Evolutionary conservation across 148 eudicot species (phyloP), one percentile per base, ranked within the genome.

Genomic region (Dysphania ambrosioides): DNA sequence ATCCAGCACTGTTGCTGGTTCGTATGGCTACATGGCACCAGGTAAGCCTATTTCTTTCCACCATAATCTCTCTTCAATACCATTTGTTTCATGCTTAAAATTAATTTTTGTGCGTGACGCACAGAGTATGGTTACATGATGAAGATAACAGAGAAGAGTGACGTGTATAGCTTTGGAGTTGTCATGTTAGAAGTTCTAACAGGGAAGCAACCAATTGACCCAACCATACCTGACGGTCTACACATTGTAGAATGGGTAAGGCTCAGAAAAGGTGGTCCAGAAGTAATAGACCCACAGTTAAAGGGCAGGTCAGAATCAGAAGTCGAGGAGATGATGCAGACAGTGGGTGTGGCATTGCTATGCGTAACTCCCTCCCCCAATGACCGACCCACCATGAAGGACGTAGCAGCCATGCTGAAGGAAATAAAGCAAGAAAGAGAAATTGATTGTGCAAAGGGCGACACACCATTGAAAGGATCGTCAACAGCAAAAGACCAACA

Each of bases 11-110:
- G 75, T 93, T 38, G 98, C 98, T 30, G 96, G 98, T 56, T 93
- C 98, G 19, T 91, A 85, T 78, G 98, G 98, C 35, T 93, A 93
- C 77, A 93, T 93, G 58, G 96, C 96, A 51, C 96, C 96, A 29
- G 96, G 98, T 90, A 75, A 78, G 83, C 75, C 41, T 51, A 27
- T 67, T 53, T 41, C 31, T 70, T 26, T 34, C 8, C 73, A 57
- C 47, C 71, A 49, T 60, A 66, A 30, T 1, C 65, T 47, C 10
- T 10, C 12, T 9, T 35, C 23, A 7, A 36, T 40, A 29, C 24
- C 24, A 18, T 27, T 31, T 57, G 62, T 5, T 74, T 13, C 18
- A n/a, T 21, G 16, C 36, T 51, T 4, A 61, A 70, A 21, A 5
- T 31, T n/a, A 65, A 40, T 5, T 6, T 59, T 29, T 36, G 1